Conservation (phyloP, 1,284 basidiomycete species). For the Cutaneotrichosporon sp. region DNA sequence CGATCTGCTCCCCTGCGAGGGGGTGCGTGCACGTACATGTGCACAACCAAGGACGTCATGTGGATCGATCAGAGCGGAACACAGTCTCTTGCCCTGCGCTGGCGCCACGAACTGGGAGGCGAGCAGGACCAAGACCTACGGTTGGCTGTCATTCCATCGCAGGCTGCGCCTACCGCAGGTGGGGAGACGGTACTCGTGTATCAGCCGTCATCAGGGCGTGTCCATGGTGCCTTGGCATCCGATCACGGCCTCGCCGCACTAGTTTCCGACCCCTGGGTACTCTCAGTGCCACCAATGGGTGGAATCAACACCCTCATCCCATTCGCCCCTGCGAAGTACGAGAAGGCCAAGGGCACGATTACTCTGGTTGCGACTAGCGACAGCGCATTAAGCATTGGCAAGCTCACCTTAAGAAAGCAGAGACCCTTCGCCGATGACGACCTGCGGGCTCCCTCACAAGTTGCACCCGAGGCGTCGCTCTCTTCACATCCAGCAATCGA, state of each 20-base stretch:
- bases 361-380: background rate
- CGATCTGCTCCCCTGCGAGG: constrained; percentile 26
- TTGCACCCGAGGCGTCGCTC: background rate
- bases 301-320: background rate
- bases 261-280: background rate
- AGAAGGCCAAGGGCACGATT: background rate
- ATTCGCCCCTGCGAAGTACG: background rate
- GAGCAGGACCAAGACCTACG: constrained; percentile 26
- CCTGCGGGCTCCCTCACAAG: background rate
- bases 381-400: background rate
- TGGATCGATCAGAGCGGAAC: constrained; percentile 38
- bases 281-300: background rate
- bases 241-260: background rate
- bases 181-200: background rate
- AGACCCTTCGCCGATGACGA: background rate
- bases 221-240: background rate
- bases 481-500: background rate
- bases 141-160: constrained; percentile 15
- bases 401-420: background rate
- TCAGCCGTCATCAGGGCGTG: constrained; percentile 1
- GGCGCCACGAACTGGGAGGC: constrained; percentile 36
- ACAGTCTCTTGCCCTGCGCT: constrained; percentile 24
- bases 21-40: constrained; percentile 24
- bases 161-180: background rate
- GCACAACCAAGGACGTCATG: constrained; percentile 37